A percentile compares a stretch with the other conserved stretches of the same genome.
Conservation (phyloP, 2,329 filamentous ascomycete genomes). For the Teratosphaeria epicoccoides region DNA sequence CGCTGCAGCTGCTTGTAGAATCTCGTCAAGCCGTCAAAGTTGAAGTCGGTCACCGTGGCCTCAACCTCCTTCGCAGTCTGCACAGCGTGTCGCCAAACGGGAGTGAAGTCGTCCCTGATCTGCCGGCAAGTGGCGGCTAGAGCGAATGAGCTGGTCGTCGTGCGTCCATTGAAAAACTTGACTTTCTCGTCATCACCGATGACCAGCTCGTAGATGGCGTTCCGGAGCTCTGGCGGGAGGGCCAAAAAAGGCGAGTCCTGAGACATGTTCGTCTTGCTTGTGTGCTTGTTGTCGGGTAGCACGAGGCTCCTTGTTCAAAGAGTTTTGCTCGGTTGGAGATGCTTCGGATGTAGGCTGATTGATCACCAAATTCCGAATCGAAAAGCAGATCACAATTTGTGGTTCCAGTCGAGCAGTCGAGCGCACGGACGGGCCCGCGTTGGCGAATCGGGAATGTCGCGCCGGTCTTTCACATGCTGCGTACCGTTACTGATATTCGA, state of each 20-base stretch:
- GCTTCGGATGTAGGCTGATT: too few relatives aligned
- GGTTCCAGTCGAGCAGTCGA: too few relatives aligned
- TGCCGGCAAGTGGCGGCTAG: background rate
- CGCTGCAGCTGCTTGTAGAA: background rate
- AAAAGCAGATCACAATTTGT: too few relatives aligned
- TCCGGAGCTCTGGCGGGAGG: constrained; percentile 3
- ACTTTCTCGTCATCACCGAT: background rate
- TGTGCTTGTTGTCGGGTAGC: too few relatives aligned
- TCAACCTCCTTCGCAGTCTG: background rate
- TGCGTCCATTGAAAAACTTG: background rate
- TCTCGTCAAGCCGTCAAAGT: background rate
- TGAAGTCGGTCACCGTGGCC: background rate
- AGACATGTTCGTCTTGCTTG: background rate
- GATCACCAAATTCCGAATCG: too few relatives aligned
- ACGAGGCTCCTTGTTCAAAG: too few relatives aligned
- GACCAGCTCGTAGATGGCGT: constrained; percentile 3
- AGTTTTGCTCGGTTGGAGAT: too few relatives aligned
- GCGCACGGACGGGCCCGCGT: too few relatives aligned
- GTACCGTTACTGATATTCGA: too few relatives aligned
- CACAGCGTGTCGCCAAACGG: background rate
- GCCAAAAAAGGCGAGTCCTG: background rate
- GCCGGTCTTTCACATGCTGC: background rate
- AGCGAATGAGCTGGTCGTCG: background rate
- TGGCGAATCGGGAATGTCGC: too few relatives aligned
- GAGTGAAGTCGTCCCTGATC: background rate